phyloP scores from a whole-genome alignment of 768 basidiomycete genomes.

The Leccinellum rugosiceps region DNA sequence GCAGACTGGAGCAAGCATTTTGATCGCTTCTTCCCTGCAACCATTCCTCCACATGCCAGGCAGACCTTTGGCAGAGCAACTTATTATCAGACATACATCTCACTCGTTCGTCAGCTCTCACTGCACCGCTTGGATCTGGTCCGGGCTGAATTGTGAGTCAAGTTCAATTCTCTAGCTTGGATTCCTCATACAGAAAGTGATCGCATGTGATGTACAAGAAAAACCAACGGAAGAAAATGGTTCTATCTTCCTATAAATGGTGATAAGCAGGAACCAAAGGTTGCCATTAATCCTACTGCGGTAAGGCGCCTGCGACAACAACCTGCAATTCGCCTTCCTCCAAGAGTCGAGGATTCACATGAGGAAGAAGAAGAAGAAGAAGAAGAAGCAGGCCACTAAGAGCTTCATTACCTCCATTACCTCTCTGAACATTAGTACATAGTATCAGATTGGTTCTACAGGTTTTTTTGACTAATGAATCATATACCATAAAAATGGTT shows the following conservation, averaged over 20 bases:
- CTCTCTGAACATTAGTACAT: too few species aligned
- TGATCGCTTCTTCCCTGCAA: background rate
- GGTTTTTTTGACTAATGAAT: too few species aligned
- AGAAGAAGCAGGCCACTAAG: too few species aligned
- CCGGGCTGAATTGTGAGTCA: background rate
- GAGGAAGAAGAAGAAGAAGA: background rate
- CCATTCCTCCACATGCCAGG: background rate
- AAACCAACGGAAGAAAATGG: background rate
- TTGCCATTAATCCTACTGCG: background rate
- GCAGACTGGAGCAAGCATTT: background rate
- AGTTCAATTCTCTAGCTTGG: background rate
- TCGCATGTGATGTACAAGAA: background rate
- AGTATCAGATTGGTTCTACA: too few species aligned
- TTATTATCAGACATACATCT: background rate
- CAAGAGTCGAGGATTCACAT: background rate
- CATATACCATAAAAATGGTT: too few species aligned
- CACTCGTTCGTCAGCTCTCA: background rate
- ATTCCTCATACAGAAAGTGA: background rate
- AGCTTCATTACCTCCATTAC: too few species aligned
- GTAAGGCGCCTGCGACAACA: too few species aligned
- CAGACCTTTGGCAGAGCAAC: background rate
- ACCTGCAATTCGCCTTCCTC: background rate
- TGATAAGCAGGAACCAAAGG: background rate
- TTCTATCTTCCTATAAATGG: background rate
- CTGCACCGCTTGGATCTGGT: background rate